Evolutionary conservation across 768 basidiomycete species (phyloP).

Genomic region (Suillus discolor): DNA sequence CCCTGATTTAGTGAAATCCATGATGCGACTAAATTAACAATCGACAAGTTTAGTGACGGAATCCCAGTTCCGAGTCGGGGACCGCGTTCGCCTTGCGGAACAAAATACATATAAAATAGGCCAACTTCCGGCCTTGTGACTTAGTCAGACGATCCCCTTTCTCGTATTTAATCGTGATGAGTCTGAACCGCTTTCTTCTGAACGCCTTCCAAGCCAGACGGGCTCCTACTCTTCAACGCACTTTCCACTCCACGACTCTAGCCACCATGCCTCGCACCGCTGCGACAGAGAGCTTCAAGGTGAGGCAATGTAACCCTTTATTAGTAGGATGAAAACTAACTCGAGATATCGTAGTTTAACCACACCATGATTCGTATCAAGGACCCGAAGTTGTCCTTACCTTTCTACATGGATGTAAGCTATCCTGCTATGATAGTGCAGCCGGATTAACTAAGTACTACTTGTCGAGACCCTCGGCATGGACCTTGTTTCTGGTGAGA

Average conservation of each 20-base stretch:
- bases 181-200: slow-evolving; percentile 10
- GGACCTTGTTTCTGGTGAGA: slow-evolving; percentile 64
- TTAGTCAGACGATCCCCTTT: slow-evolving; percentile 11
- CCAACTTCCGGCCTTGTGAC: slow-evolving; percentile 9
- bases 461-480: slow-evolving; percentile 62
- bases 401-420: slow-evolving; percentile 76
- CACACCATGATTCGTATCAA: slow-evolving; percentile 90
- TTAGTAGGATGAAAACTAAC: slow-evolving; percentile 2
- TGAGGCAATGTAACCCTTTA: slow-evolving; percentile 21
- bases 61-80: not conserved
- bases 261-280: slow-evolving; percentile 60
- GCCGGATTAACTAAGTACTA: not conserved
- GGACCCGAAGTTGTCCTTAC: slow-evolving; percentile 79
- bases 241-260: slow-evolving; percentile 14
- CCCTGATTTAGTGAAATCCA: not conserved
- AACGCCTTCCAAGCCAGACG: slow-evolving; percentile 13
- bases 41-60: not conserved
- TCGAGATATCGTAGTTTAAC: slow-evolving; percentile 57
- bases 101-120: slow-evolving; percentile 17
- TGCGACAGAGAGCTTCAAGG: slow-evolving; percentile 69
- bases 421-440: not conserved
- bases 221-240: slow-evolving; percentile 8
- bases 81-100: not conserved
- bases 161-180: slow-evolving; percentile 1
- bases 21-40: not conserved